Conservation (phyloP, 192 early-diverging fungal species). For the Paraglomus brasilianum region DNA sequence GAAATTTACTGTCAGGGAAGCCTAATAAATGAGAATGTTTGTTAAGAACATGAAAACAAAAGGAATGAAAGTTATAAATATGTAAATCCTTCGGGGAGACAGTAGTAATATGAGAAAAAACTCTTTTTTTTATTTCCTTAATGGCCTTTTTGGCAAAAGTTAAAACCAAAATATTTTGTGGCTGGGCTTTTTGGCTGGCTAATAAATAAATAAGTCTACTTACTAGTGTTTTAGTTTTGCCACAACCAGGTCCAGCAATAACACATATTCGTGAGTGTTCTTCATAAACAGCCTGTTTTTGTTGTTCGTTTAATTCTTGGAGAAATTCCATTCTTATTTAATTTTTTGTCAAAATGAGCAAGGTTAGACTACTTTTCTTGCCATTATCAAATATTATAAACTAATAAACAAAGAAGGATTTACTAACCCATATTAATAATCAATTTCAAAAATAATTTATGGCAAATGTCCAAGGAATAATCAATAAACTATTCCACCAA, state of each 20-base stretch:
- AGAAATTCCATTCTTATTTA: slow-evolving; percentile 21
- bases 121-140: not conserved
- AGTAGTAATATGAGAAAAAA: slow-evolving; percentile 8
- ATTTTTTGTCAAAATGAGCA: no score
- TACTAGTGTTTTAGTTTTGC: slow-evolving; percentile 8
- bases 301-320: slow-evolving; percentile 22
- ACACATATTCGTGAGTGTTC: slow-evolving; percentile 14
- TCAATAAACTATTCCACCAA: no score
- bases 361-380: no score
- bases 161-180: slow-evolving; percentile 9
- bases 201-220: not conserved
- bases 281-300: slow-evolving; percentile 20
- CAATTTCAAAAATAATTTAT: no score
- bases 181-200: not conserved
- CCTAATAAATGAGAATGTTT: slow-evolving; percentile 14
- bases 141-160: slow-evolving; percentile 1
- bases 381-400: no score
- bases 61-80: slow-evolving; percentile 11
- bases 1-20: slow-evolving; percentile 7
- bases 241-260: slow-evolving; percentile 18
- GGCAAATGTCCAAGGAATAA: no score
- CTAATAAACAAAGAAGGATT: no score
- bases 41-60: slow-evolving; percentile 5
- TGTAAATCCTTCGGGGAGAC: slow-evolving; percentile 8
- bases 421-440: no score